phyloP scores from a whole-genome alignment of 1,284 basidiomycete genomes.

The Leccinum huronense region DNA sequence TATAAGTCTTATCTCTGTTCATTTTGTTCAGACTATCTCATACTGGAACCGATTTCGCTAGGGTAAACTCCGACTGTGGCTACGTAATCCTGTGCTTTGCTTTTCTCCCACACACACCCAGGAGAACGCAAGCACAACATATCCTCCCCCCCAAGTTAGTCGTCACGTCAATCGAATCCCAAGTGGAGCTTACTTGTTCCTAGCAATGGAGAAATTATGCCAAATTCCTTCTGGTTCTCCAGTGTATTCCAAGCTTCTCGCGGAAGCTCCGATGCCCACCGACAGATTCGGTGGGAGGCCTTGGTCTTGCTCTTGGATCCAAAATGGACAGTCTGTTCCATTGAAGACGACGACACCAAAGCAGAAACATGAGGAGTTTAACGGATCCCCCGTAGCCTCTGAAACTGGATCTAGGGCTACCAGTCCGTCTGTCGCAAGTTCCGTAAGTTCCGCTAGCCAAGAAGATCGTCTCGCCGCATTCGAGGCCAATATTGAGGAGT shows the following conservation, averaged over 20 bases:
- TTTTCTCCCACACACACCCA: background rate
- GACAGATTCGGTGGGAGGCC: background rate
- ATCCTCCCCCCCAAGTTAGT: background rate
- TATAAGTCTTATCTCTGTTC: too few species aligned
- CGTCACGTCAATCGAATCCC: background rate
- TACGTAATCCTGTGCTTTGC: background rate
- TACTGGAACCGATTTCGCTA: too few species aligned
- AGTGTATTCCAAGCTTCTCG: background rate
- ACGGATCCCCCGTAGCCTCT: background rate
- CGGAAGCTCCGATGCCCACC: background rate
- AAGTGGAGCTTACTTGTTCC: background rate
- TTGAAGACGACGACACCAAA: slow-evolving; percentile 28
- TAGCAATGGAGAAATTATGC: background rate
- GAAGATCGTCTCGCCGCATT: background rate
- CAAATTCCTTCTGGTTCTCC: background rate
- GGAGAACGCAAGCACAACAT: background rate
- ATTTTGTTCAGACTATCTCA: too few species aligned
- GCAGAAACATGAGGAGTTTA: background rate
- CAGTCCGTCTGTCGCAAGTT: background rate
- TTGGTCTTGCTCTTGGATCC: background rate
- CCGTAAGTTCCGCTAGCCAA: background rate
- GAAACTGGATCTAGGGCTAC: background rate
- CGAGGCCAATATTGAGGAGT: background rate
- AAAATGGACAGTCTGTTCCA: background rate
- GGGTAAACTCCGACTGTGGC: background rate